phyloP scores from a whole-genome alignment of 164 flowering plant species.

The Amborella trichopoda region DNA sequence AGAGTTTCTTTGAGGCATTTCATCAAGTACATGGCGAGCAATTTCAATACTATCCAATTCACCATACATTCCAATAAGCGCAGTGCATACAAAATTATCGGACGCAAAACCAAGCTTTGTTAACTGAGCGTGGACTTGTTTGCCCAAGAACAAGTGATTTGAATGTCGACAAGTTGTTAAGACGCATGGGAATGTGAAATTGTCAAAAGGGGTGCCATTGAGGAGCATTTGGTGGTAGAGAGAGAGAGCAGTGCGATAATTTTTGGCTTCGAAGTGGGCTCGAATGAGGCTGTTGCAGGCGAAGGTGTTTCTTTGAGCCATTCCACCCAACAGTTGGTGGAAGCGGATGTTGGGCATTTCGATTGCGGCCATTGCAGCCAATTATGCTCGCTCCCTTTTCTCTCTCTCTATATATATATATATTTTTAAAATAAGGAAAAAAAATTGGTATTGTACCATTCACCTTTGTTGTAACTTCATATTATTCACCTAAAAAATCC shows the following conservation, averaged over 20 bases:
- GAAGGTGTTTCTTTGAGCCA: slow-evolving; percentile 29
- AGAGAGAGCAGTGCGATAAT: slow-evolving; percentile 12
- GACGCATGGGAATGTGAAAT: slow-evolving; percentile 51
- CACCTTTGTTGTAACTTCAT: too few relatives aligned
- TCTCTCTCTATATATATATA: too few relatives aligned
- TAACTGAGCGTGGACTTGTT: slow-evolving; percentile 50
- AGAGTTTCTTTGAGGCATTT: slow-evolving; percentile 15
- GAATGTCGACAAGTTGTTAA: slow-evolving; percentile 32
- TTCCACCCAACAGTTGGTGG: slow-evolving; percentile 32
- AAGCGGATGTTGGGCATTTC: too few relatives aligned
- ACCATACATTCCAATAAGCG: slow-evolving; percentile 50
- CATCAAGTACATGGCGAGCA: slow-evolving; percentile 27
- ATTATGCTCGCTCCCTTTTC: too few relatives aligned
- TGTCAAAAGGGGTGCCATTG: slow-evolving; percentile 39
- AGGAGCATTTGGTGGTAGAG: slow-evolving; percentile 42
- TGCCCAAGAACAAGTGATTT: slow-evolving; percentile 22
- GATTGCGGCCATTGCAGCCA: too few relatives aligned
- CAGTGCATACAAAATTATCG: slow-evolving; percentile 30
- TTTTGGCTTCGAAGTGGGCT: slow-evolving; percentile 24
- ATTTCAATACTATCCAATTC: slow-evolving; percentile 22
- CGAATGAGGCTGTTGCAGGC: slow-evolving; percentile 52
- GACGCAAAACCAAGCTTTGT: slow-evolving; percentile 33
- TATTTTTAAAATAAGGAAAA: too few relatives aligned
- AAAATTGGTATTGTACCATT: too few relatives aligned
- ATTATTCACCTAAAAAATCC: too few relatives aligned